A percentile compares a stretch with the other conserved stretches of the same genome.
These are phyloP conservation scores for Calocera cornea DNA, from an alignment of 768 basidiomycete genomes.

Conservation along the genomic window DNA sequence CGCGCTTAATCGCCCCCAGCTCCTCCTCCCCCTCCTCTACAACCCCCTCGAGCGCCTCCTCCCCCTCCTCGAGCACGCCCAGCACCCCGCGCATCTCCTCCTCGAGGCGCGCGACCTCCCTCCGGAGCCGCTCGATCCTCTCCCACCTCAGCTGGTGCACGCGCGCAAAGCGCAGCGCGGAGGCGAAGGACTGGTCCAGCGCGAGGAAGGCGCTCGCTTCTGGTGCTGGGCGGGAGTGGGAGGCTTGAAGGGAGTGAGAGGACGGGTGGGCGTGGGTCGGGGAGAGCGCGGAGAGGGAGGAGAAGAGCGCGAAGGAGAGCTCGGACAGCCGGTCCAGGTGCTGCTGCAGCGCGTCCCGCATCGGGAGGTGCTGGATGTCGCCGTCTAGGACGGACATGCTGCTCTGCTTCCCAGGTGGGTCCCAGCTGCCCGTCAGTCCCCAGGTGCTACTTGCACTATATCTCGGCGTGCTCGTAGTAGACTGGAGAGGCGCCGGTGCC, in stretches of 20 bases:
- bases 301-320: neutral
- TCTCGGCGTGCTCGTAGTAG: neutral
- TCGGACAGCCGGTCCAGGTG: neutral
- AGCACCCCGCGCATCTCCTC: slow-evolving; percentile 55
- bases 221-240: neutral
- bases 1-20: slow-evolving; percentile 52
- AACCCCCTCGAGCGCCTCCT: slow-evolving; percentile 51
- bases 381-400: neutral
- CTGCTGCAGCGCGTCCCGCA: neutral
- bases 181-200: slow-evolving; percentile 51
- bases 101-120: slow-evolving; percentile 57
- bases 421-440: neutral
- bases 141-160: slow-evolving; percentile 65
- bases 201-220: slow-evolving; percentile 34
- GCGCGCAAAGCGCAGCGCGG: slow-evolving; percentile 49
- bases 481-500: too few species aligned
- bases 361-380: neutral
- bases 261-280: neutral
- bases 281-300: neutral
- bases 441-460: neutral
- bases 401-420: neutral
- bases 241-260: too few species aligned
- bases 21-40: slow-evolving; percentile 66
- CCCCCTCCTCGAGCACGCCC: slow-evolving; percentile 48
- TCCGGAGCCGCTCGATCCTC: slow-evolving; percentile 54